Base-by-base conservation (phyloP, 768 basidiomycete species). In the Trametes cinnabarina region DNA sequence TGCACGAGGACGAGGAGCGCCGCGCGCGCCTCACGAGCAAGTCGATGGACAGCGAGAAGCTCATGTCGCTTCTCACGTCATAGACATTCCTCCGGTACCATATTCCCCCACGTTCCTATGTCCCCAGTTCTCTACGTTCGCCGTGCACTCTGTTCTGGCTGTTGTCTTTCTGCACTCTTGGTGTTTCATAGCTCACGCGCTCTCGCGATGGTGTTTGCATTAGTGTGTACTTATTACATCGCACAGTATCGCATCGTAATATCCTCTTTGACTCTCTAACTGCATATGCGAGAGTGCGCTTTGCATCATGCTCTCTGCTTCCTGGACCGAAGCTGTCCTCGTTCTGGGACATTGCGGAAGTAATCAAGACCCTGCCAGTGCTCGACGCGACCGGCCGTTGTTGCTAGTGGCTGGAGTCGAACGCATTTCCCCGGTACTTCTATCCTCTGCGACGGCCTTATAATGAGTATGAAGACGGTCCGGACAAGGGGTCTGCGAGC, bases 1-100 rank as follows among this genome's bases (percentile, higher is more conserved):
- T 94, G 49, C 74, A 77, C 62, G 68, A 68, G 66, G 83, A 87
- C 62, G 81, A 84, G 59, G 85, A 83, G 60, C 77, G 79, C 50
- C 77, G 79, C 47, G 70, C 73, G 55, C 82, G 79, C 43, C 75
- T 91, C 54, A 81, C 82, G 32, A 75, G 79, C 47, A 89, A 87
- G 76, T 84, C 83, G 28, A 67, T 71, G 74, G 83, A 86, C 63
- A 75, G 77, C 54, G 82, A 82, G 66, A 82, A 79, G 69, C 77
- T 90, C 69, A 76, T 86, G 66, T 73, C 67, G 62, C 77, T 88
- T 42, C 72, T 87, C 69, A 78, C 39, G 23, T 57, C 80, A 71
- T 85, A 82, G 78, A 77, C 69, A 44, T 61, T 60, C 42, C 44
- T 37, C 53, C 17, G 57, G 55, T 58, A 52, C 55, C 37, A 47